A percentile compares a stretch with the other conserved stretches of the same genome.
phyloP scores from a whole-genome alignment of 306 rosid species.

The Inga laurina region DNA sequence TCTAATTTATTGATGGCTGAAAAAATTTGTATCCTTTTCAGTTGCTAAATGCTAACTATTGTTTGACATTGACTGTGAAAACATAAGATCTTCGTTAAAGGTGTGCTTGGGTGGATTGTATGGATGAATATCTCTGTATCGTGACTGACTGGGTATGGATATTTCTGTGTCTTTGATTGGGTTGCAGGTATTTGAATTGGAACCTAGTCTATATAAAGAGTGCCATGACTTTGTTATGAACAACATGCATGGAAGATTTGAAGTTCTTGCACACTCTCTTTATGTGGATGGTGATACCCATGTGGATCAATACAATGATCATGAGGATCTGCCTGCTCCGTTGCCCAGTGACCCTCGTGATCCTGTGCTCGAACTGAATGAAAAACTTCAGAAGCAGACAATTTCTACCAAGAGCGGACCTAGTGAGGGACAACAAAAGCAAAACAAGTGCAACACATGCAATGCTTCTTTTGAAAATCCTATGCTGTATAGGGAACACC shows the following conservation, averaged over 20 bases:
- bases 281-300: conserved; percentile 74
- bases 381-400: conserved; percentile 65
- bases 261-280: conserved; percentile 81
- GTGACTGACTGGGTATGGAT: neutral
- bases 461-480: conserved; percentile 58
- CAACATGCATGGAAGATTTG: conserved; percentile 74
- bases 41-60: neutral
- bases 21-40: neutral
- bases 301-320: conserved; percentile 69
- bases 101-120: neutral
- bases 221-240: conserved; percentile 70
- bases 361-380: conserved; percentile 51
- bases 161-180: conserved; percentile 8
- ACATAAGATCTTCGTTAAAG: neutral
- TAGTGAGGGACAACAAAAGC: conserved; percentile 58
- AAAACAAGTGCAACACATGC: conserved; percentile 75
- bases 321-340: conserved; percentile 50
- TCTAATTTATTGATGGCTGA: neutral
- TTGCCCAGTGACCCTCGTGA: conserved; percentile 46
- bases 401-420: conserved; percentile 46
- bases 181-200: conserved; percentile 68
- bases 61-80: neutral
- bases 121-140: neutral
- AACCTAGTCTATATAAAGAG: conserved; percentile 81
- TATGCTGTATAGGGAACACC: conserved; percentile 78